Conservation (phyloP, 768 basidiomycete genomes). For the Termitomyces sp. region DNA sequence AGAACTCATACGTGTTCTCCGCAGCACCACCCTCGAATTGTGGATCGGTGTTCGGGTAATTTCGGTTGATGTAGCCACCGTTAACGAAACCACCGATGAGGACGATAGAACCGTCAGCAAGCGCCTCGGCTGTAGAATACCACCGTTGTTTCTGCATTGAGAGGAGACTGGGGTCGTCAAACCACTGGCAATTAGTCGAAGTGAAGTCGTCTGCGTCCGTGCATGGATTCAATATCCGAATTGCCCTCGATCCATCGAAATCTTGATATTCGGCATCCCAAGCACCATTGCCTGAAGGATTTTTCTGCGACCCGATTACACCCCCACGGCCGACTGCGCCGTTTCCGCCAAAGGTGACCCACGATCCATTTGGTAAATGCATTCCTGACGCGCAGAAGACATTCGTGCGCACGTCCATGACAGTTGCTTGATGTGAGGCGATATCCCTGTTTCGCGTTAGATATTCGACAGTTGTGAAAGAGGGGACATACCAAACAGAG, state of each 20-base stretch:
- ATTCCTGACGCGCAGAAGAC: conserved; percentile 81
- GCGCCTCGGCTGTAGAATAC: conserved; percentile 75
- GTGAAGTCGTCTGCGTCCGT: conserved; percentile 41
- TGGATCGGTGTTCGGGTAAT: conserved; percentile 71
- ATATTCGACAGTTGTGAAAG: neutral
- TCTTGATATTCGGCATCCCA: conserved; percentile 74
- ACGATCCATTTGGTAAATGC: conserved; percentile 80
- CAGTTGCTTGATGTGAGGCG: conserved; percentile 48
- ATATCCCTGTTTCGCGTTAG: conserved; percentile 47
- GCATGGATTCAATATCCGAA: conserved; percentile 84
- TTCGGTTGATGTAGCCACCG: conserved; percentile 78
- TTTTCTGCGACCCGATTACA: conserved; percentile 46
- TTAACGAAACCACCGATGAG: conserved; percentile 81
- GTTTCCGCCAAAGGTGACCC: conserved; percentile 73
- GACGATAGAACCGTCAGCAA: conserved; percentile 73
- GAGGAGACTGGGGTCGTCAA: conserved; percentile 58
- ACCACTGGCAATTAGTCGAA: conserved; percentile 63
- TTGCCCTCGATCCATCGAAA: conserved; percentile 78
- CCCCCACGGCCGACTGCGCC: conserved; percentile 68
- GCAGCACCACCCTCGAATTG: conserved; percentile 64
- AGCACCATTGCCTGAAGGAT: conserved; percentile 41
- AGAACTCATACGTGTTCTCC: conserved; percentile 85
- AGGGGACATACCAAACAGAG: conserved; percentile 50
- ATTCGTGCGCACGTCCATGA: conserved; percentile 75
- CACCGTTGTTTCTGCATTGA: conserved; percentile 70